These are phyloP conservation scores for Dendrocalamus latiflorus DNA, from an alignment of 202 grass and related monocot genomes.

Conservation along the genomic window DNA sequence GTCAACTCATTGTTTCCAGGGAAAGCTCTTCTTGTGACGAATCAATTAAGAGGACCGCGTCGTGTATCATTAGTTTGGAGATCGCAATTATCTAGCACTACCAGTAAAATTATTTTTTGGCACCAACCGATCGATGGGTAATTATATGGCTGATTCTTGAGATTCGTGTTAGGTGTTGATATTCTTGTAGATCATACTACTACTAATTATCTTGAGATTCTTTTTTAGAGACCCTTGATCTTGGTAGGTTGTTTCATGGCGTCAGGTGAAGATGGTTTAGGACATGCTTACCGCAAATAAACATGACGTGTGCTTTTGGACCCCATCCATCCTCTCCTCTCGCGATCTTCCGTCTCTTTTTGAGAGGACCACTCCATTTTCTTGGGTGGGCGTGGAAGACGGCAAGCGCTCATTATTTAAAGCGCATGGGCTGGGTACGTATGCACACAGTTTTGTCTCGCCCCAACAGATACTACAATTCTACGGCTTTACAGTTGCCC, in stretches of 20 bases:
- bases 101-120: neutral
- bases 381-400: neutral
- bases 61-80: slow-evolving; percentile 24
- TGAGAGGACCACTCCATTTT: neutral
- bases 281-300: no score
- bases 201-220: neutral
- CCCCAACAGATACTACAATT: neutral
- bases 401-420: neutral
- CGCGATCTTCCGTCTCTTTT: no score
- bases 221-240: neutral
- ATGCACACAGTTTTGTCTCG: neutral
- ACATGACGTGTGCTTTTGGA: no score
- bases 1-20: slow-evolving; percentile 16
- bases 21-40: neutral
- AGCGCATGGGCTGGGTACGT: neutral
- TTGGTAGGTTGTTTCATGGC: no score
- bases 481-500: neutral
- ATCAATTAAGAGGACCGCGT: slow-evolving; percentile 8
- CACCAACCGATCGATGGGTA: neutral
- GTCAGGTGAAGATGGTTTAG: no score
- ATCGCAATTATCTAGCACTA: neutral
- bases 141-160: neutral
- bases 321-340: no score
- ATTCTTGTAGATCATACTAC: neutral
- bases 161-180: neutral